Evolutionary conservation across 2,329 filamentous ascomycete genomes (phyloP), one percentile per base, ranked within the genome.

Genomic region (Cylindrodendrum hubeiense): DNA sequence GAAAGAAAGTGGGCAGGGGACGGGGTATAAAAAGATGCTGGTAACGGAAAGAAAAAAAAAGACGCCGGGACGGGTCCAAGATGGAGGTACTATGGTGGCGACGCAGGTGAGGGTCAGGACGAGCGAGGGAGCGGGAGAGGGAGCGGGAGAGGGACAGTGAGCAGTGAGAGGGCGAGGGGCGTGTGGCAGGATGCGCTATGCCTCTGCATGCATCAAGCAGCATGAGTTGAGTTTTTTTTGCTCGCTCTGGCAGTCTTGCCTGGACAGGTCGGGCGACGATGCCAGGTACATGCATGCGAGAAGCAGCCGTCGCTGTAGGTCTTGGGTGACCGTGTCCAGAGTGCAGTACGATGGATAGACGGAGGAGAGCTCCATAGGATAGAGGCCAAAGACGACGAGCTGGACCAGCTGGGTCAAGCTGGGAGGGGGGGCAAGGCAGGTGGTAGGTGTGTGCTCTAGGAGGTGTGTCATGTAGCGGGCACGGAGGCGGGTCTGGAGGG

Each of bases 401-500:
- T 60, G 61, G 50, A 67, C 60, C 50, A 63, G 58, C 62, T 60
- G 54, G 60, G 56, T 49, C 53, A 39, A 61, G 64, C 63, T 66
- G 59, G 61, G 56, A 22, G 55, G 61, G 58, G 49, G 56, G 39
- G 33, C 50, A 52, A 28, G 28, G 56, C 54, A 71, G 69, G 71
- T 64, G 69, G 71, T 64, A 50, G 47, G 71, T 64, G 70, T 71
- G 70, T 68, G 62, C 54, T 72, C 51, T 56, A 65, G 62, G 65
- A 67, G 70, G 70, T 74, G 71, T 62, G 66, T 67, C 61, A 55
- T 67, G 62, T 65, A 70, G 63, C 66, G 65, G 69, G 61, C 71
- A 70, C 62, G 63, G 67, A 74, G 71, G 74, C 74, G 74, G 74
- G 74, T 76, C 74, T 72, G 49, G 63, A 71, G 70, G 72, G 74